Evolutionary conservation across 805 yeast genomes (phyloP), one percentile per base, ranked within the genome.

Genomic region (Sugiyamaella smithiae): DNA sequence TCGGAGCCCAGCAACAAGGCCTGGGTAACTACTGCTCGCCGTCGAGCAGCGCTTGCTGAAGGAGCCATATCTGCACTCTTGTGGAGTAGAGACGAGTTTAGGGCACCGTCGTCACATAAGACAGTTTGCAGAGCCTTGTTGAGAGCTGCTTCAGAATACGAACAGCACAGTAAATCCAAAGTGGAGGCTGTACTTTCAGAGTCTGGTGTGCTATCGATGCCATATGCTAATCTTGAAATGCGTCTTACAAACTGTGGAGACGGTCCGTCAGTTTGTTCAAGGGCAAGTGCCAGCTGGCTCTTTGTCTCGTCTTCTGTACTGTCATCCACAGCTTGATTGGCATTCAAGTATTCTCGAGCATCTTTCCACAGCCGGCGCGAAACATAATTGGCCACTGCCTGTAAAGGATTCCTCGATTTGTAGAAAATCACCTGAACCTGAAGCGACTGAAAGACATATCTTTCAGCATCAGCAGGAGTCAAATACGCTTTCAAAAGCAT

Each of bases 121-220:
- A 44, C 40, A 25, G 48, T 54, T 19, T 51, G 46, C 31, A 64
- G 53, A 12, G 50, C 58, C 14, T 49, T 51, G 16, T 64, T 59
- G 16, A 60, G 53, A 22, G 52, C 46, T 24, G 55, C 49, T 44
- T 57, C 49, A 7, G 66, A 54, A 49, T 55, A 54, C 62, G 61
- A 64, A 11, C 61, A 61, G 9, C 66, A 62, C 32, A 64, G 41
- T 2, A 56, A 57, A 41, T 66, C 69, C 6, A 64, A 50, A 12
- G 61, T 57, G 23, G 63, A 51, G 40, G 51, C 52, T 22, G 58
- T 50, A 4, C 58, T 46, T n/a, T 52, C 35, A 41, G 60, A 66
- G 24, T 50, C 44, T 12, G 12, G 20, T 6, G 38, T 16, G 20
- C 16, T 20, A 6, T 35, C 22, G 6, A 35, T 20, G 3, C 38